Percentiles rank a stretch among this genome's conserved stretches.
Conservation (phyloP, 495 filamentous ascomycete genomes). For the Cenococcum geophilum region DNA sequence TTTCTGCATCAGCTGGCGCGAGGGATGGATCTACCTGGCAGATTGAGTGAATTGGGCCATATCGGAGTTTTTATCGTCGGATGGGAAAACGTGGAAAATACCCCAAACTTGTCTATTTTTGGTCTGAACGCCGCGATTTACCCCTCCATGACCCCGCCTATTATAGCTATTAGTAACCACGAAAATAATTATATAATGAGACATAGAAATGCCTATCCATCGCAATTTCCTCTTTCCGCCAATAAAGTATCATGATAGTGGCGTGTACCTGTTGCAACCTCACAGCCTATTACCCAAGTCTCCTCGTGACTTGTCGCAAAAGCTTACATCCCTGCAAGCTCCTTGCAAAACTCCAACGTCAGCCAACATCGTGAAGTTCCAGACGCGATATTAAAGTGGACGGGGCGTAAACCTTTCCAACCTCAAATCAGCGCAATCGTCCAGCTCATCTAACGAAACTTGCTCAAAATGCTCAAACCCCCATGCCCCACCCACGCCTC, state of each 20-base stretch:
- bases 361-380: constrained; percentile 5
- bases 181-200: background rate
- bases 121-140: background rate
- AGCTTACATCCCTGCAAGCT: background rate
- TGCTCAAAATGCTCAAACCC: background rate
- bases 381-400: background rate
- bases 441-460: background rate
- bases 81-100: constrained; percentile 1
- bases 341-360: constrained; percentile 2
- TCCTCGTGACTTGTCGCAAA: background rate
- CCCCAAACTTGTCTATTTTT: constrained; percentile 1
- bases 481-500: background rate
- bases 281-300: background rate
- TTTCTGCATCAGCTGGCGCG: constrained; percentile 28
- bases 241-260: background rate
- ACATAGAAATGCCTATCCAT: background rate
- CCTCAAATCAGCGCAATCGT: background rate
- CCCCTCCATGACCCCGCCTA: no score
- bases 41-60: background rate
- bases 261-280: background rate
- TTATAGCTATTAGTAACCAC: background rate
- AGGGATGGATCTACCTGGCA: background rate
- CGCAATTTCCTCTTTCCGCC: background rate
- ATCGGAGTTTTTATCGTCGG: constrained; percentile 1
- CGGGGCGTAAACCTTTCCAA: background rate